Base-by-base conservation (phyloP, 345 rosid species). In the Aquilaria yunnanensis region DNA sequence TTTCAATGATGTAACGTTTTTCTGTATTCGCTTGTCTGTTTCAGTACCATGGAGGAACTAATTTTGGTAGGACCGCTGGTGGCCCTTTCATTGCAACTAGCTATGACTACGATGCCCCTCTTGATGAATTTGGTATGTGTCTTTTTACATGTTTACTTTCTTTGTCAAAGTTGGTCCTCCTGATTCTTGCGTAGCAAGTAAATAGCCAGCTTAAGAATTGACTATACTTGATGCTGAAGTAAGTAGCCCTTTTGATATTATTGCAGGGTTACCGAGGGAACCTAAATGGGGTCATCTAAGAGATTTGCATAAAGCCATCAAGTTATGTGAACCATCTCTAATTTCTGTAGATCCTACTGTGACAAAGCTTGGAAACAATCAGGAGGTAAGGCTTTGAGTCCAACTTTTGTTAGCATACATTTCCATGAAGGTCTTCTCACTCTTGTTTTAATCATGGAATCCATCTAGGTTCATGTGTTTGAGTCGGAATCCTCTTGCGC, bases 21-120 rank as follows among this genome's bases (percentile, higher is more conserved):
- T 16, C 2, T 54, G 32, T 52, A 1, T 49, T 30, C 47, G 12
- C 54, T 51, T 56, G 6, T 54, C 50, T 60, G 54, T 10, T 52
- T 51, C 67, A 94, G 99, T 94, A 91, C 66, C 97, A 94, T 47
- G 97, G 99, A 45, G 99, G 99, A 61, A 88, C 97, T 2, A 94
- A 94, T 66, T 94, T 94, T 32, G 97, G 82, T 56, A 70, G 97
- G 67, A 94, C 99, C 34, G 87, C 99, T 16, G 96, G 97, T 45
- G 99, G 96, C 70, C 90, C 84, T 49, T 94, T 88, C 80, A 87
- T 94, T 73, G 88, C 99, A 34, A 85, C 99, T 60, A 94, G 96
- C 77, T 91, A 94, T 61, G 99, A 94, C 63, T 94, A 94, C 52
- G 99, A 89, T 57, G 99, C 96, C 77, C 99, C 97, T 67, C 70